Evolutionary conservation across 495 filamentous ascomycete species (phyloP), one percentile per base, ranked within the genome.

Genomic region (Penicillium diatomitis): DNA sequence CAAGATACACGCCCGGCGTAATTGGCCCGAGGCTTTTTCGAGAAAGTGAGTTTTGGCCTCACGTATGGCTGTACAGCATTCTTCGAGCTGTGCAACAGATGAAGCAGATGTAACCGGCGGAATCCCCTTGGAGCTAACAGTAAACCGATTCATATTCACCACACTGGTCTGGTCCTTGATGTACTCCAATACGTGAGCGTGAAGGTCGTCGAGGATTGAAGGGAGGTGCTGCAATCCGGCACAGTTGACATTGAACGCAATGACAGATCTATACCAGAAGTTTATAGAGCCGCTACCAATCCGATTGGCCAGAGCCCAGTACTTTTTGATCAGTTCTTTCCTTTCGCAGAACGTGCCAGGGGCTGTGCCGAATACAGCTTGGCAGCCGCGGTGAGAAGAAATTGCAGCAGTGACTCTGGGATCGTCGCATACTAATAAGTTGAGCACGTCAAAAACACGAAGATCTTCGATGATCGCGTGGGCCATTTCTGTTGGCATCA

Each of bases 401-500:
- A 61, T 44, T 5, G 12, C 33, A 1, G 29, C 34, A 6, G 45
- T 45, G 2, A 58, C 36, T 3, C 27, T 30, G 2, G 37, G 34
- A 32, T 53, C 41, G 7, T 56, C 38, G 10, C 50, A 35, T 10
- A 20, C 20, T 2, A 53, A 10, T n/a, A 61, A 38, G 9, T 44
- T 57, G 11, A 61, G 47, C 12, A 61, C 32, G 20, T 61, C 58
- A 37, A 48, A 55, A 11, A 58, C 44, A 11, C 52, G 55, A n/a
- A 61, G 32, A 39, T 58, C 52, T 31, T 50, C 37, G 31, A 61
- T 49, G 12, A 58, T 55, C 32, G 51, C 44, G 32, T 58, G 50
- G 0, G 48, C 48, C 5, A 62, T 36, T 11, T 56, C 50, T 9
- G 37, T 44, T 9, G 58, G 58, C 27, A 54, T 32, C 4, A 36